These are phyloP conservation scores for Starmerella khaoyaiensis DNA, from an alignment of 805 yeast genomes.

Conservation along the genomic window DNA sequence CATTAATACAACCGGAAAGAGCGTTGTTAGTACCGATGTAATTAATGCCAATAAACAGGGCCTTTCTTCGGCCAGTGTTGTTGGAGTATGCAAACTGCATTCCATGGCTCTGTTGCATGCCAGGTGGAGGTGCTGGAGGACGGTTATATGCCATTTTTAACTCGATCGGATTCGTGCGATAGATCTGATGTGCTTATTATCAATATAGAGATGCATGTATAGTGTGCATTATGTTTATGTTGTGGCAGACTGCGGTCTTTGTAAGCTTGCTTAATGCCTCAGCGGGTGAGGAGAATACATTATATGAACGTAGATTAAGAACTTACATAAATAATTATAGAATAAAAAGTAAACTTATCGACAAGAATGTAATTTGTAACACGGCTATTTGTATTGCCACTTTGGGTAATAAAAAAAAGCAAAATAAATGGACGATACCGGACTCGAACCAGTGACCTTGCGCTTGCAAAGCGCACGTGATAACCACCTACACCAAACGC, in stretches of 20 bases:
- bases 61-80: slow-evolving; percentile 62
- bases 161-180: background rate
- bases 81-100: slow-evolving; percentile 47
- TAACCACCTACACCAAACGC: slow-evolving; percentile 23
- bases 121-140: slow-evolving; percentile 26
- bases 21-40: slow-evolving; percentile 51
- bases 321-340: background rate
- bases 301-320: background rate
- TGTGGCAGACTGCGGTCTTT: background rate
- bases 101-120: slow-evolving; percentile 26
- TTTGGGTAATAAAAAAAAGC: slow-evolving; percentile 2
- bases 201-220: background rate
- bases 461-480: slow-evolving; percentile 23
- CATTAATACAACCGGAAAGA: slow-evolving; percentile 71
- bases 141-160: slow-evolving; percentile 10
- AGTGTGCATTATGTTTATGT: too few relatives aligned
- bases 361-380: background rate
- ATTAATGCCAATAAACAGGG: slow-evolving; percentile 65
- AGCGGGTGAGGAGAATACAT: too few relatives aligned
- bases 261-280: too few relatives aligned
- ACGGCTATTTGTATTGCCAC: background rate
- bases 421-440: slow-evolving; percentile 21
- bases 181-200: background rate
- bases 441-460: slow-evolving; percentile 24
- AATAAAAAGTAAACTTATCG: background rate